Evolutionary conservation across 805 yeast genomes (phyloP).

Genomic region (Yarrowia alimentaria): DNA sequence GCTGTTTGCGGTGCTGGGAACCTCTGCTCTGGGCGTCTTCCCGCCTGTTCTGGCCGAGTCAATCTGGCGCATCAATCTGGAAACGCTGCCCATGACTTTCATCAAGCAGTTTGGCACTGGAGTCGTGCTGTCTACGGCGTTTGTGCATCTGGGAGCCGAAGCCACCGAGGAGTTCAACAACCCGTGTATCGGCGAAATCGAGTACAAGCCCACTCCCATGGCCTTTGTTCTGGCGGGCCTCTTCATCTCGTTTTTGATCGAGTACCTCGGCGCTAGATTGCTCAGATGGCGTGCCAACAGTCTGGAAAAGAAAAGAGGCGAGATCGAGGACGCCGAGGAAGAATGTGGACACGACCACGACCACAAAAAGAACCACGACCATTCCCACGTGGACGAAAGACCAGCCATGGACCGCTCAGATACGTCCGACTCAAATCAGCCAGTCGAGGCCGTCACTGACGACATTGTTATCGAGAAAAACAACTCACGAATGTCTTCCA

Average conservation of each 20-base stretch:
- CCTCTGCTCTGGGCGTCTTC: constrained; percentile 25
- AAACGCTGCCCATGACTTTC: constrained; percentile 25
- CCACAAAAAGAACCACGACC: not conserved
- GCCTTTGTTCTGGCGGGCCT: constrained; percentile 50
- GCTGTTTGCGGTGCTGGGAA: constrained; percentile 11
- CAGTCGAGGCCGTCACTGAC: not conserved
- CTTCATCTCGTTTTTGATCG: constrained; percentile 52
- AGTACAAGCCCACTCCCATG: constrained; percentile 52
- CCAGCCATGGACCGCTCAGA: no score
- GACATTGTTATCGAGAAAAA: constrained; percentile 18
- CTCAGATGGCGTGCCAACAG: constrained; percentile 28
- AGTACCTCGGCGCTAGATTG: constrained; percentile 46
- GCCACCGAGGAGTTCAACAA: constrained; percentile 58
- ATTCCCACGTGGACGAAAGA: no score
- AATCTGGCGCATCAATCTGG: constrained; percentile 22
- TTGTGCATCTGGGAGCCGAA: constrained; percentile 70
- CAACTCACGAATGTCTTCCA: not conserved
- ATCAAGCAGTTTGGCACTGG: constrained; percentile 70
- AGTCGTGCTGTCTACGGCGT: constrained; percentile 77
- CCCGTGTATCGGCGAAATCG: constrained; percentile 59
- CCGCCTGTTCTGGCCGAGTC: constrained; percentile 23
- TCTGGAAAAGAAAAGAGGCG: constrained; percentile 22
- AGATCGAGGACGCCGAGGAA: not conserved
- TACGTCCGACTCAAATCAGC: not conserved
- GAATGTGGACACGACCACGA: not conserved